Base-by-base conservation (phyloP, 305 asterid species). In the Fraxinus greggii region DNA sequence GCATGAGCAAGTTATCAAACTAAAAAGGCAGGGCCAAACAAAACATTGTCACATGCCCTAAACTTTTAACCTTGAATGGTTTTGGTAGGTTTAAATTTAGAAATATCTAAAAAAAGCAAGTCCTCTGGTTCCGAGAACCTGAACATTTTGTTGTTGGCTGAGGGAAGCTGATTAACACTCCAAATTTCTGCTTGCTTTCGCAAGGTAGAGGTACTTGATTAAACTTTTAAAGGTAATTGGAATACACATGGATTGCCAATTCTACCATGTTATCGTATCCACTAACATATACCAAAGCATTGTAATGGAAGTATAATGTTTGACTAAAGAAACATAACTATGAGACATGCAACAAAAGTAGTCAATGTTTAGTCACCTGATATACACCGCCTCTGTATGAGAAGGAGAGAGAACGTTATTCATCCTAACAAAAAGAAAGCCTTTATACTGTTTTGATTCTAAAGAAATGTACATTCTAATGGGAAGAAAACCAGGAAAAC, bases 51-150 rank as follows among this genome's bases (percentile, higher is more conserved):
- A 90, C 93, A 86, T 88, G 89, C 95, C 89, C 86, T 91, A 92
- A 59, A 94, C 89, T 86, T 91, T 88, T 40, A 81, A 65, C 93
- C 92, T 74, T 89, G 86, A 23, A 89, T 80, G 9, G 88, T 59
- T 84, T 91, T 93, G 28, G 90, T 86, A 1, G 93, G 83, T 84
- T 93, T 96, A 85, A 93, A 94, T 83, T 93, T 93, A 42, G 94
- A 86, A 26, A 94, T 86, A 85, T 96, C 99, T 72, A 98, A 97
- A 72, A 94, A 94, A 40, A 96, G 89, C 89, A 92, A 94, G 90
- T 95, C 98, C 80, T 93, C 98, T 8, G 97, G 93, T 86, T 89
- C 94, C 91, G 36, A 93, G 85, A 76, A 84, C 90, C 86, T 92
- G 95, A 8, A 93, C 80, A 79, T 88, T 92, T 85, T 87, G 97